Evolutionary conservation across 1,139 yeast genomes (phyloP), one percentile per base, ranked within the genome.

Genomic region (Protomyces gravidus): DNA sequence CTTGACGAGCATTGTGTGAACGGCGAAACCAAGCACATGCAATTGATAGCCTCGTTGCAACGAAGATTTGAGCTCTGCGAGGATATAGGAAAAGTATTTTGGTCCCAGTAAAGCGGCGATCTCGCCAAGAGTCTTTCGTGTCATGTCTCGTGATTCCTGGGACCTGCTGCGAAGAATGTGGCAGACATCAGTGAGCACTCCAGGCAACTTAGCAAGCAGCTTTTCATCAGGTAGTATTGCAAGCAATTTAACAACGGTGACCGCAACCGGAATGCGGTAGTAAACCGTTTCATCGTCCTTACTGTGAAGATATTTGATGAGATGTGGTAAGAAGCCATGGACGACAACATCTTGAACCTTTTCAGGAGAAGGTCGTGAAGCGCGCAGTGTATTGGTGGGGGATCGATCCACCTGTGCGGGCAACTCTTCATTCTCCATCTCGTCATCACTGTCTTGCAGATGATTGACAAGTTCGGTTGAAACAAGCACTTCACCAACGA

Each of bases 21-120:
- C 81, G 0, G 97, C 88, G 72, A 77, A 92, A 68, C 97, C 89
- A 68, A 94, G 80, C 62, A 94, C 90, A 72, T 94, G 99, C 60
- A 89, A 81, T 70, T 94, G 98, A 6, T 96, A 88, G 46, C 98
- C 98, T 68, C 95, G 80, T 6, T 86, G 79, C 61, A 92, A 76
- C 0, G 97, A 94, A 23, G 85, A 74, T 64, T 81, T 84, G 68
- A 94, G 78, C 69, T 92, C 97, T 63, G 80, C 80, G 33, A 92
- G 73, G 61, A 92, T 80, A 68, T 89, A 89, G 61, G 79, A 78
- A 62, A 92, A 75, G 70, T 89, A 90, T 45, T 74, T 73, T 0
- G 96, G 78, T 0, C 97, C 97, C 46, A 92, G 76, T 28, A 80
- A 76, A 1, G 72, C 67, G 1, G 87, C 76, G 61, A 89, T 82